These are phyloP conservation scores for Acanthamoeba royreba DNA, from an alignment of 208 protist species.

Conservation along the genomic window DNA sequence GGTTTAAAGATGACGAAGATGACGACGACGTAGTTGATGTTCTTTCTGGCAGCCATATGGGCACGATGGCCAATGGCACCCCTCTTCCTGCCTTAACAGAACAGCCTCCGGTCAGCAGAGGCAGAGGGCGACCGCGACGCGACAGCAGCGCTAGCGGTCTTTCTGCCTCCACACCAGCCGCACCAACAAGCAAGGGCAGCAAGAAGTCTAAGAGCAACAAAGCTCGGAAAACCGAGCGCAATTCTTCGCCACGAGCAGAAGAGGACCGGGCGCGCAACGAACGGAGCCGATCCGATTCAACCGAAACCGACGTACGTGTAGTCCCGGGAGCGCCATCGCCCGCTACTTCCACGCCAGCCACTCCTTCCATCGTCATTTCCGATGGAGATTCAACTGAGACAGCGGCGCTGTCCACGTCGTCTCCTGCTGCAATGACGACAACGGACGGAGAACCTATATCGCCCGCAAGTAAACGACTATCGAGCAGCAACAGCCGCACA, in stretches of 20 bases:
- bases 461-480: no score
- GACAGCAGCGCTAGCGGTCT: background rate
- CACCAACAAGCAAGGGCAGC: background rate
- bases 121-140: background rate
- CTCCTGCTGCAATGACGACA: background rate
- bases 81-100: background rate
- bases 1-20: background rate
- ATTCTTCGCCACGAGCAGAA: no score
- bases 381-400: background rate
- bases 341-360: background rate
- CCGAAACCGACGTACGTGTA: background rate
- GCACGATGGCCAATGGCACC: background rate
- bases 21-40: background rate
- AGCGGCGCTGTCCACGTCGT: background rate
- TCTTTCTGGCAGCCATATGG: background rate
- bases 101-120: background rate
- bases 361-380: background rate
- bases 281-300: background rate
- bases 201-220: background rate
- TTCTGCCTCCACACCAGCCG: background rate
- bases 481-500: no score
- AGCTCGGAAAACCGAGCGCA: no score
- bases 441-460: background rate
- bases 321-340: background rate
- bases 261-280: background rate